Conservation (phyloP, 192 early-diverging fungal genomes). For the Cetraspora pellucida region DNA sequence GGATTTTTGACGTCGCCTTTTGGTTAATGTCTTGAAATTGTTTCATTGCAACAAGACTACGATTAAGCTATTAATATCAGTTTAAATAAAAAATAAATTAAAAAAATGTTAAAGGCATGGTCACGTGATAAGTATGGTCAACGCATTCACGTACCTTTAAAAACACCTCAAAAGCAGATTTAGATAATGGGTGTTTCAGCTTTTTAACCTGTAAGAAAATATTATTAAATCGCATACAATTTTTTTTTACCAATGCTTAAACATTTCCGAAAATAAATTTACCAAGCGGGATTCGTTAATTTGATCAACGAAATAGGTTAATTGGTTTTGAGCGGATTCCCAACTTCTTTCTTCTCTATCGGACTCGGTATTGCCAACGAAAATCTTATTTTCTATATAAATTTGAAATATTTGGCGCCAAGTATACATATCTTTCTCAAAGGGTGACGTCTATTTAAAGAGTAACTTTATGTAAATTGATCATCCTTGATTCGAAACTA, state of each 20-base stretch:
- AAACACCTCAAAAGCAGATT: neutral
- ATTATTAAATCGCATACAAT: neutral
- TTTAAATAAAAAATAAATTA: slow-evolving; percentile 50
- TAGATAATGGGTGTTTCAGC: neutral
- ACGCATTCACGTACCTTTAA: neutral
- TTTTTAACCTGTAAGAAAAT: slow-evolving; percentile 2
- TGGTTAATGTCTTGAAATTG: slow-evolving; percentile 78
- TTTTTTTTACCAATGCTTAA: slow-evolving; percentile 28
- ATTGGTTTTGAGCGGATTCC: slow-evolving; percentile 58
- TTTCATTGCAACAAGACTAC: slow-evolving; percentile 67
- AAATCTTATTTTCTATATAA: slow-evolving; percentile 74
- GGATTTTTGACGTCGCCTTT: slow-evolving; percentile 77
- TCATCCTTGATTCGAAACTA: neutral
- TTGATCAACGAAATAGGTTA: slow-evolving; percentile 62
- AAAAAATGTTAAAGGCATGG: slow-evolving; percentile 20
- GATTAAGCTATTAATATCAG: slow-evolving; percentile 54
- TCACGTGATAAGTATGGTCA: slow-evolving; percentile 27
- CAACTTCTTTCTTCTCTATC: slow-evolving; percentile 57
- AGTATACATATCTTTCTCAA: slow-evolving; percentile 73
- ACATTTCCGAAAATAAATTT: slow-evolving; percentile 24
- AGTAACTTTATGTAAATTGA: neutral
- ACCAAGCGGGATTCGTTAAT: slow-evolving; percentile 50
- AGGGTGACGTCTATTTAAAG: slow-evolving; percentile 59
- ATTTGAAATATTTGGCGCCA: slow-evolving; percentile 73
- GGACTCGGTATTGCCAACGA: slow-evolving; percentile 59